A percentile compares a stretch with the other conserved stretches of the same genome.
Evolutionary conservation across 805 yeast genomes (phyloP).

Genomic region (Zygotorulaspora danielsina): DNA sequence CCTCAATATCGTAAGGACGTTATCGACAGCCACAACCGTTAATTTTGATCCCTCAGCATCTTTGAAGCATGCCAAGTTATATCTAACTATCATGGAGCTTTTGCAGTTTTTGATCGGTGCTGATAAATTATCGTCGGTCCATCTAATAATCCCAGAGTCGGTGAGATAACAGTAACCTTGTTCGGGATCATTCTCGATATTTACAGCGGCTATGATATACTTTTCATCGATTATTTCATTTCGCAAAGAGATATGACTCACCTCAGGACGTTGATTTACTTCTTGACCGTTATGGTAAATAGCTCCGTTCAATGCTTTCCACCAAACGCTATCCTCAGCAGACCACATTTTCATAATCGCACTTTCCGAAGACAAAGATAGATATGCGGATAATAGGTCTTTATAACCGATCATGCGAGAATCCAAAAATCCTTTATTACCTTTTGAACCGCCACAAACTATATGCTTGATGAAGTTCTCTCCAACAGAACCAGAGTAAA

Average conservation of each 20-base stretch:
- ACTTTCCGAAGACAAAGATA: not conserved
- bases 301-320: slow-evolving; percentile 11
- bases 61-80: slow-evolving; percentile 7
- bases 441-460: slow-evolving; percentile 14
- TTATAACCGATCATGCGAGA: slow-evolving; percentile 8
- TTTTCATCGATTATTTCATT: slow-evolving; percentile 5
- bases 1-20: slow-evolving; percentile 9
- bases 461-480: slow-evolving; percentile 7
- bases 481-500: slow-evolving; percentile 11
- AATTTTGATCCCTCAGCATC: slow-evolving; percentile 7
- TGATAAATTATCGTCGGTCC: slow-evolving; percentile 7
- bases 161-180: slow-evolving; percentile 9
- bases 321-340: slow-evolving; percentile 14
- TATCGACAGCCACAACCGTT: slow-evolving; percentile 11
- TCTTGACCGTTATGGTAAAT: slow-evolving; percentile 6
- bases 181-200: slow-evolving; percentile 8
- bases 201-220: slow-evolving; percentile 5
- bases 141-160: slow-evolving; percentile 8
- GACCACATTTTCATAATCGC: slow-evolving; percentile 7
- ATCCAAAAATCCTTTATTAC: slow-evolving; percentile 15
- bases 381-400: slow-evolving; percentile 1
- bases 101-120: slow-evolving; percentile 3
- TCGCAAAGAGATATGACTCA: slow-evolving; percentile 5
- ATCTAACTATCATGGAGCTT: slow-evolving; percentile 5
- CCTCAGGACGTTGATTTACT: slow-evolving; percentile 2